Base-by-base conservation (phyloP, 1,284 basidiomycete genomes). In the Puccinia coronata region DNA sequence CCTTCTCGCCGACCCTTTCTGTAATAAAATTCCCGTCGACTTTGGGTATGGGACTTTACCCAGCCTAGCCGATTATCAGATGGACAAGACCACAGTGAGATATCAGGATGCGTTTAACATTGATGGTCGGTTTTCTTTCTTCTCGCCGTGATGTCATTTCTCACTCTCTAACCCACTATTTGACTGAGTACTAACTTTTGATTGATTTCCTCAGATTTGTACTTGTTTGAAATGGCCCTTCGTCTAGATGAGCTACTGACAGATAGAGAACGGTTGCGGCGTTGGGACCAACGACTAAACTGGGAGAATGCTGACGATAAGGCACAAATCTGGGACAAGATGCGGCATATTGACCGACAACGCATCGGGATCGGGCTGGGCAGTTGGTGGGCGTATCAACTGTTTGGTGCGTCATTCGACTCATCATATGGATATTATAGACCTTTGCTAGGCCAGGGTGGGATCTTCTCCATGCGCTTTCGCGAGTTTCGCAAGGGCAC, bases 361-460 rank as follows among this genome's bases (percentile, higher is more conserved):
- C 67, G 57, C 9, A 43, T 80, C 20, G 79, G 79, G 8, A 43
- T 80, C 25, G 79, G 47, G 51, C 2, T 36, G 1, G 79, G 79
- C 36, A 59, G 79, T 34, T 80, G 79, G 79, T 72, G 70, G 70
- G 69, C 79, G 41, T 73, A 73, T 53, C 70, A 39, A 53, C 65
- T 73, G 20, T 36, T 49, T 16, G 41, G 53, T 12, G 53, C 28
- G 8, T 55, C 39, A 4, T 53, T 80, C 59, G 43, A 73, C 59
- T 28, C 41, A 8, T 65, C 34, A 25, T 80, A 73, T 80, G 79
- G 79, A 51, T 71, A 80, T 28, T 71, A 63, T 53, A 53, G 79
- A 25, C 4, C 5, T 28, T 59, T 80, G n/a, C 16, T 80, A 43
- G 79, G 79, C 28, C 23, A 9, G 16, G 43, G 41, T 28, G 59